These are phyloP conservation scores for Cryptococcus sp. DNA, from an alignment of 1,284 basidiomycete genomes.

Conservation along the genomic window DNA sequence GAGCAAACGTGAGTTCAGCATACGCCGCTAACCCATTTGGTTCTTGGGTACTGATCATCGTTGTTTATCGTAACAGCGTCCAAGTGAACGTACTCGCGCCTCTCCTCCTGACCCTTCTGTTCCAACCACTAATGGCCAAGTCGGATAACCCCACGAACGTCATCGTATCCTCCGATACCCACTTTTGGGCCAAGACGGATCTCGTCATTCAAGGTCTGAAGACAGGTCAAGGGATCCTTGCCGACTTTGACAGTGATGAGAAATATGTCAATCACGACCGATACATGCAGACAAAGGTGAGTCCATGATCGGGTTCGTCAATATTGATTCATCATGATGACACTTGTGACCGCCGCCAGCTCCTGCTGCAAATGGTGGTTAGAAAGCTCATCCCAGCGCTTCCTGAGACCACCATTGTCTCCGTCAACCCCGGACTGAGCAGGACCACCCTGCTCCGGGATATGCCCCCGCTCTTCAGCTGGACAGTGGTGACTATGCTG, in stretches of 20 bases:
- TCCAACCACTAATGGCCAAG: slow-evolving; percentile 17
- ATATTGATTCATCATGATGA: background rate
- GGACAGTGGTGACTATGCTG: background rate
- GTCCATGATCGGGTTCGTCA: slow-evolving; percentile 1
- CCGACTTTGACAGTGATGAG: slow-evolving; percentile 9
- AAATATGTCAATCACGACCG: slow-evolving; percentile 8
- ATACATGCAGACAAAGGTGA: slow-evolving; percentile 26
- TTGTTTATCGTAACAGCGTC: slow-evolving; percentile 3
- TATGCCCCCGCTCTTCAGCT: background rate
- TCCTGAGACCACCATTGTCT: slow-evolving; percentile 11
- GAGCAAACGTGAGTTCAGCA: slow-evolving; percentile 15
- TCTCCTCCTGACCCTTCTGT: slow-evolving; percentile 22
- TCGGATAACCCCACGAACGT: slow-evolving; percentile 11
- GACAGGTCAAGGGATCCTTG: slow-evolving; percentile 5
- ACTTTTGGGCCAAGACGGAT: slow-evolving; percentile 7
- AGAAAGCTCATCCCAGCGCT: slow-evolving; percentile 16
- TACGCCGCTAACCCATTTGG: background rate
- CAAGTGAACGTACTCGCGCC: slow-evolving; percentile 27
- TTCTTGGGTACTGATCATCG: background rate
- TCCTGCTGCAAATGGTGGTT: slow-evolving; percentile 27
- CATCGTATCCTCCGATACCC: slow-evolving; percentile 18
- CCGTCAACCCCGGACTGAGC: slow-evolving; percentile 22
- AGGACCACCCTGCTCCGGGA: slow-evolving; percentile 22
- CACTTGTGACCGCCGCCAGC: slow-evolving; percentile 6
- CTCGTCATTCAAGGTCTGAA: slow-evolving; percentile 4